A percentile compares a stretch with the other conserved stretches of the same genome.
Conservation (phyloP, 805 yeast genomes). For the Wickerhamiella spandovensis region DNA sequence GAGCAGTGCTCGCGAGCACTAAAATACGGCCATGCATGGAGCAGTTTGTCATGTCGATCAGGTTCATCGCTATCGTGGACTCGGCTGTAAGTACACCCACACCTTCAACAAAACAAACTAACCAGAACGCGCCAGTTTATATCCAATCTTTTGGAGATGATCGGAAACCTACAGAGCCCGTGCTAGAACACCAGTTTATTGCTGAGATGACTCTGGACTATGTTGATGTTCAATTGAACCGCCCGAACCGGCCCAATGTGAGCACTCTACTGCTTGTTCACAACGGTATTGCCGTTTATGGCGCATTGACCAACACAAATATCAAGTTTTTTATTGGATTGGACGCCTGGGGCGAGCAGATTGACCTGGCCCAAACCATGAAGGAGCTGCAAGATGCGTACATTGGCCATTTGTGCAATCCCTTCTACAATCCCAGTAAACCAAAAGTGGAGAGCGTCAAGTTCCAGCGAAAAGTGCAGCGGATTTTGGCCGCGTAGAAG, state of each 20-base stretch:
- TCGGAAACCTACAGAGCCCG: neutral
- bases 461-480: constrained; percentile 16
- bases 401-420: constrained; percentile 23
- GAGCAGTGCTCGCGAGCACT: no score
- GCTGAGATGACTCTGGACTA: constrained; percentile 28
- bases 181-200: constrained; percentile 22
- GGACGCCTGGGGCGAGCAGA: constrained; percentile 15
- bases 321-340: constrained; percentile 23
- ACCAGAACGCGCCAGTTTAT: constrained; percentile 8
- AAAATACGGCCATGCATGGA: neutral
- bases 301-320: constrained; percentile 23
- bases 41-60: constrained; percentile 6
- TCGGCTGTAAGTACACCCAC: constrained; percentile 1
- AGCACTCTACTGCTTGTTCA: constrained; percentile 21
- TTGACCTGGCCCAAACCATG: constrained; percentile 10
- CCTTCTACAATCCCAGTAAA: constrained; percentile 17
- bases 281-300: constrained; percentile 27
- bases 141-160: constrained; percentile 12
- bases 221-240: constrained; percentile 16
- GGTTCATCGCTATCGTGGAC: constrained; percentile 14
- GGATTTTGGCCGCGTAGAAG: neutral
- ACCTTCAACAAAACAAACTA: neutral
- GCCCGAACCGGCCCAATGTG: constrained; percentile 11
- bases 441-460: constrained; percentile 16
- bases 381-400: constrained; percentile 20